Percentiles rank a stretch among this genome's conserved stretches.
Evolutionary conservation across 164 flowering plant genomes (phyloP).

Genomic region (Litsea cubeba): DNA sequence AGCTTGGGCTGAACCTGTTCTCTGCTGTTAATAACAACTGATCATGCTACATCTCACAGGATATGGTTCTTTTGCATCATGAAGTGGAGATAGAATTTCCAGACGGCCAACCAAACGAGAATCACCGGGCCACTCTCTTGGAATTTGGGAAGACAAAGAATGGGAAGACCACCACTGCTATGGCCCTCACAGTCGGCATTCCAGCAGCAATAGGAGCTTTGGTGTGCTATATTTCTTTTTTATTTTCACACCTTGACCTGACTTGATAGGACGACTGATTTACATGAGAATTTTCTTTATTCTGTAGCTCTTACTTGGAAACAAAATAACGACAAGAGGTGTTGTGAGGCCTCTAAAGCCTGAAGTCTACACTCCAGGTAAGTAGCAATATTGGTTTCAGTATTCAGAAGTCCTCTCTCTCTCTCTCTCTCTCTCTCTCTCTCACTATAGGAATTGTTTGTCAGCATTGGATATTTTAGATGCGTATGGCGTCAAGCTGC

Average conservation of each 20-base stretch:
- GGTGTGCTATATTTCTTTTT: constrained; percentile 30
- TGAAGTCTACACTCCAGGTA: constrained; percentile 89
- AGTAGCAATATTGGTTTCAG: neutral
- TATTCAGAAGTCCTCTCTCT: neutral
- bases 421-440: neutral
- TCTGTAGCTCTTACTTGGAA: constrained; percentile 67
- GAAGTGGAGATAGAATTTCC: constrained; percentile 76
- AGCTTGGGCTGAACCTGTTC: no score
- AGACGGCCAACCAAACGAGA: constrained; percentile 48
- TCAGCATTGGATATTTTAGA: constrained; percentile 76
- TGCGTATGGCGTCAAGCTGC: constrained; percentile 63
- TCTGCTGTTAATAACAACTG: neutral
- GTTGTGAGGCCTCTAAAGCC: constrained; percentile 78
- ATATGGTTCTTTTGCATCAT: constrained; percentile 94
- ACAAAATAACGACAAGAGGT: constrained; percentile 68
- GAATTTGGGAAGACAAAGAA: constrained; percentile 66
- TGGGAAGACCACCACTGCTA: constrained; percentile 63
- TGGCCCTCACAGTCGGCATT: constrained; percentile 93
- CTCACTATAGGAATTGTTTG: neutral
- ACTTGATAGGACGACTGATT: neutral
- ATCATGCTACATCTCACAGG: constrained; percentile 36
- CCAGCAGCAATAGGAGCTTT: constrained; percentile 94
- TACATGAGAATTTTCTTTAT: neutral
- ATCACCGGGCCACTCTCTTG: constrained; percentile 60
- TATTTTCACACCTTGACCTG: neutral